Conservation (phyloP, 2,329 filamentous ascomycete genomes). For the Fusarium paranaense region DNA sequence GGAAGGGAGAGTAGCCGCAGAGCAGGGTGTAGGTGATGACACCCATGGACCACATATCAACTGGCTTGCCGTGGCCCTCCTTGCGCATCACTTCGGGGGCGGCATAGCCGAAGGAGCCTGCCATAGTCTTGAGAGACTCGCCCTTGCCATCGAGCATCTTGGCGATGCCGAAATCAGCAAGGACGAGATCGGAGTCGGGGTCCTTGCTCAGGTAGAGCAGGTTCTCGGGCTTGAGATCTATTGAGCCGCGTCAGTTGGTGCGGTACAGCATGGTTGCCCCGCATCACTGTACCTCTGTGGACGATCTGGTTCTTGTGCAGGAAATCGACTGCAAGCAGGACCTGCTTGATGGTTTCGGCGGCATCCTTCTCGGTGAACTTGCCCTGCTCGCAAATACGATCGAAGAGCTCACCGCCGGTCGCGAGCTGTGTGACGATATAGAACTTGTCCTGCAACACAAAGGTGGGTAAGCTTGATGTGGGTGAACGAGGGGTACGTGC, state of each 20-base stretch:
- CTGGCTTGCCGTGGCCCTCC: slow-evolving; percentile 95
- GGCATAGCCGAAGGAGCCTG: slow-evolving; percentile 96
- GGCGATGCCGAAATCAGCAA: slow-evolving; percentile 98
- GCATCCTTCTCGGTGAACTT: slow-evolving; percentile 99
- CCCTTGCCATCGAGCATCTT: slow-evolving; percentile 95
- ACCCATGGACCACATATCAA: slow-evolving; percentile 99
- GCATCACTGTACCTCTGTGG: slow-evolving; percentile 78
- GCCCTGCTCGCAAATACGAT: slow-evolving; percentile 97
- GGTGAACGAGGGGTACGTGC: slow-evolving; percentile 4
- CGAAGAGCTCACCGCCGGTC: slow-evolving; percentile 95
- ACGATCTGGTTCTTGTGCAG: slow-evolving; percentile 95
- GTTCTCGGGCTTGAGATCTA: slow-evolving; percentile 98
- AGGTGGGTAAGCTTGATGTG: slow-evolving; percentile 21
- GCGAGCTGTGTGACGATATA: slow-evolving; percentile 98
- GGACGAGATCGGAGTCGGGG: slow-evolving; percentile 83
- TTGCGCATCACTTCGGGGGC: slow-evolving; percentile 99
- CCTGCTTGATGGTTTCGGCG: slow-evolving; percentile 93
- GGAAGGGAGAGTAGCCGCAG: slow-evolving; percentile 98
- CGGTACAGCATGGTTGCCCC: not conserved
- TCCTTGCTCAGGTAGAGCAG: slow-evolving; percentile 89
- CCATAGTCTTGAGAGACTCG: slow-evolving; percentile 97
- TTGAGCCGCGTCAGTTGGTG: slow-evolving; percentile 7
- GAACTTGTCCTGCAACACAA: slow-evolving; percentile 84
- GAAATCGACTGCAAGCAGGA: slow-evolving; percentile 93
- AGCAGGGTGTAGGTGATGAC: slow-evolving; percentile 99